Evolutionary conservation across 2,329 filamentous ascomycete genomes (phyloP).

Genomic region (Stagonosporopsis vannaccii): DNA sequence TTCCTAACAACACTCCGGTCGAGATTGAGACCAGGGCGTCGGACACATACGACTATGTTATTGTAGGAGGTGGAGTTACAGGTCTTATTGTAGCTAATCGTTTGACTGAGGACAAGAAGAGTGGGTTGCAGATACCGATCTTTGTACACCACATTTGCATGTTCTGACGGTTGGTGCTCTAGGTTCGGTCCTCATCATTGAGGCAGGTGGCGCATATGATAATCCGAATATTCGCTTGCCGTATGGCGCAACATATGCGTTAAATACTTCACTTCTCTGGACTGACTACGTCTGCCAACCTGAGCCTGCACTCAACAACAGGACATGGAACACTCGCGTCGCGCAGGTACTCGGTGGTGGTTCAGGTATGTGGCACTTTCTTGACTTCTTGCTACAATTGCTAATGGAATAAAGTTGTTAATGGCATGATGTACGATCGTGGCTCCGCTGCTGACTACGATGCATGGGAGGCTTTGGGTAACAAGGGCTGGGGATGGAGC

Average conservation of each 20-base stretch:
- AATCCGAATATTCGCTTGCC: slow-evolving; percentile 34
- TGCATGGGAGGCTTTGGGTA: slow-evolving; percentile 66
- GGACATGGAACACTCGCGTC: slow-evolving; percentile 26
- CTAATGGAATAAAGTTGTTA: slow-evolving; percentile 25
- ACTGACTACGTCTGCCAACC: slow-evolving; percentile 27
- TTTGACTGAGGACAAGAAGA: slow-evolving; percentile 27
- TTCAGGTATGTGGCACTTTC: slow-evolving; percentile 32
- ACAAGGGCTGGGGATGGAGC: slow-evolving; percentile 66
- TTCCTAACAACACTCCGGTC: slow-evolving; percentile 13
- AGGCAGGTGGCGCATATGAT: slow-evolving; percentile 34
- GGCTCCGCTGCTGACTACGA: slow-evolving; percentile 54
- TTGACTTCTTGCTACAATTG: not conserved
- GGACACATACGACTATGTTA: slow-evolving; percentile 36
- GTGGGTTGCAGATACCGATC: slow-evolving; percentile 9
- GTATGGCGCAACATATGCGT: slow-evolving; percentile 29
- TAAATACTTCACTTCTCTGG: slow-evolving; percentile 33
- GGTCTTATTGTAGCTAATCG: slow-evolving; percentile 37
- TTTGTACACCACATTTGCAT: not conserved
- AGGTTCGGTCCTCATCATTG: slow-evolving; percentile 40
- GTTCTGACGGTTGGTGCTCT: slow-evolving; percentile 8
- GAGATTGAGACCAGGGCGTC: slow-evolving; percentile 9
- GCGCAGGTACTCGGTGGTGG: slow-evolving; percentile 35
- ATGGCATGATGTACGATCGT: slow-evolving; percentile 50
- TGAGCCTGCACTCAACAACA: slow-evolving; percentile 27
- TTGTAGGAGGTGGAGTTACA: slow-evolving; percentile 39